phyloP scores from a whole-genome alignment of 2,329 filamentous ascomycete species.

The Fusarium multiceps region DNA sequence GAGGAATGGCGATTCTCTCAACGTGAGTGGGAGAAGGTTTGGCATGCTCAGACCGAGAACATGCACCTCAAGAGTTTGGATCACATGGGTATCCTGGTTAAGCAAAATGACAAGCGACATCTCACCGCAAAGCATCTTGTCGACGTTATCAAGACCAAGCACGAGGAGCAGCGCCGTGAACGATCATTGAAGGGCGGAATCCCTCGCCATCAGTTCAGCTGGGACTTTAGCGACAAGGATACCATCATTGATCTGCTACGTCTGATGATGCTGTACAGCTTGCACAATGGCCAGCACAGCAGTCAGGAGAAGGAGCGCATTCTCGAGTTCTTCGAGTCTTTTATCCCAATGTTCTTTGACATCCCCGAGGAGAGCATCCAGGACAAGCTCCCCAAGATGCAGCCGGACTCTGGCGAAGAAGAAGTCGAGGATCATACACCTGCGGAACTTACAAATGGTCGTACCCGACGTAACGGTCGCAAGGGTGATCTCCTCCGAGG shows the following conservation, averaged over 20 bases:
- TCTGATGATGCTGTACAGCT: conserved; percentile 72
- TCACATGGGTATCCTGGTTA: conserved; percentile 93
- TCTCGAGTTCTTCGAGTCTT: conserved; percentile 79
- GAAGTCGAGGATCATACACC: conserved; percentile 79
- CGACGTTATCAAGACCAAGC: conserved; percentile 89
- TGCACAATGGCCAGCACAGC: conserved; percentile 77
- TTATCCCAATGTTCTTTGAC: conserved; percentile 81
- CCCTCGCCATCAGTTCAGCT: conserved; percentile 78
- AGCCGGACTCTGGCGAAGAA: conserved; percentile 78
- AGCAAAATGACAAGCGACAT: conserved; percentile 88
- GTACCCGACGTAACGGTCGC: conserved; percentile 77
- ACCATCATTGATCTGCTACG: conserved; percentile 72
- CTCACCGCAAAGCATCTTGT: conserved; percentile 91
- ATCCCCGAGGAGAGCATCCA: conserved; percentile 76
- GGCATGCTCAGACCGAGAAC: conserved; percentile 93
- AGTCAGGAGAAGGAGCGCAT: conserved; percentile 79
- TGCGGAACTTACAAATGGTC: conserved; percentile 76
- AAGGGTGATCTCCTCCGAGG: conserved; percentile 85
- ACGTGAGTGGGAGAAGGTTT: conserved; percentile 99
- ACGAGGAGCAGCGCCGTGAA: conserved; percentile 86
- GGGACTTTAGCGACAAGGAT: conserved; percentile 77
- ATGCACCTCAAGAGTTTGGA: conserved; percentile 97
- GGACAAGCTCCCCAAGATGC: conserved; percentile 74
- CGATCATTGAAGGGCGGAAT: conserved; percentile 71
- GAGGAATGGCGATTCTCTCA: conserved; percentile 98